phyloP scores from a whole-genome alignment of 2,329 filamentous ascomycete genomes.

The Penicillium sp. region DNA sequence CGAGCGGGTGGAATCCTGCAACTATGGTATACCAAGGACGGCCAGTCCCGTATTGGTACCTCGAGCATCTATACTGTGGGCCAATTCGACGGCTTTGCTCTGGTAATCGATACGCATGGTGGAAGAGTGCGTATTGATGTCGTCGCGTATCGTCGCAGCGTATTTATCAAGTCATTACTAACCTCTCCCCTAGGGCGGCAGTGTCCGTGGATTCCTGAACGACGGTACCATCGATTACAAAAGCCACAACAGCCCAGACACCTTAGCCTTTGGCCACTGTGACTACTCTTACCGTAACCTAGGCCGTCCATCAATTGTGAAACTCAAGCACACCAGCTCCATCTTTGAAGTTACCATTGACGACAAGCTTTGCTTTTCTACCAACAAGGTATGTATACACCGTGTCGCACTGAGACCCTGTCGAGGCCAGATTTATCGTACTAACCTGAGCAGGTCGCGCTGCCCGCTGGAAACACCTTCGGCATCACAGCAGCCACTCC shows the following conservation, averaged over 20 bases:
- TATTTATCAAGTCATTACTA: not conserved
- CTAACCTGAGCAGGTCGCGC: constrained; percentile 53
- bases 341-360: constrained; percentile 79
- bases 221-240: constrained; percentile 81
- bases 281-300: constrained; percentile 87
- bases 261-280: constrained; percentile 89
- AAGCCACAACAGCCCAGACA: constrained; percentile 72
- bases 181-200: constrained; percentile 57
- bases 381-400: constrained; percentile 52
- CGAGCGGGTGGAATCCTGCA: constrained; percentile 85
- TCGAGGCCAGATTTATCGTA: not conserved
- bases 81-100: constrained; percentile 83
- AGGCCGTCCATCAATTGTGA: constrained; percentile 76
- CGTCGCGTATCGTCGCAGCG: not conserved
- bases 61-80: constrained; percentile 80
- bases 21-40: constrained; percentile 81
- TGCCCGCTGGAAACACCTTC: constrained; percentile 79
- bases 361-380: constrained; percentile 77
- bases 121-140: constrained; percentile 49
- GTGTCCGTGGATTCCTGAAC: constrained; percentile 88
- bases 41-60: constrained; percentile 61
- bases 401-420: not conserved
- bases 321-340: constrained; percentile 64
- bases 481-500: constrained; percentile 85
- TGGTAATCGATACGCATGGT: constrained; percentile 82